These are phyloP conservation scores for Boletales sp. DNA, from an alignment of 768 basidiomycete species.

Conservation along the genomic window DNA sequence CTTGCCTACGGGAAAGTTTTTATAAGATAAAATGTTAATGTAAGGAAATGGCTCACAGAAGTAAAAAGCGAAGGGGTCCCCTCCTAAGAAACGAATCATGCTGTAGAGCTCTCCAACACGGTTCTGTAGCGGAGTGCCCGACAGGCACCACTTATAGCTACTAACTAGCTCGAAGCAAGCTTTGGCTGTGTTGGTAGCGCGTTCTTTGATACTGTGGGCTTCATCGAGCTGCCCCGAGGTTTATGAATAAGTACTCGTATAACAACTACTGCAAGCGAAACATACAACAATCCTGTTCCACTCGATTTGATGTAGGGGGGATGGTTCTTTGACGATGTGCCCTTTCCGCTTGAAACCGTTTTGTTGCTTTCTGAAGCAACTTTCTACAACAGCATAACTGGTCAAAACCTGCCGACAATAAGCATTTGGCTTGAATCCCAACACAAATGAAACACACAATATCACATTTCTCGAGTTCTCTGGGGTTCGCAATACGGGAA, in stretches of 20 bases:
- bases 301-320: slow-evolving; percentile 75
- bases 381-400: slow-evolving; percentile 86
- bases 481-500: slow-evolving; percentile 60
- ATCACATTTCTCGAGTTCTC: slow-evolving; percentile 78
- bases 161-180: slow-evolving; percentile 88
- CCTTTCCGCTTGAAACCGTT: slow-evolving; percentile 88
- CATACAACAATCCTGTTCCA: slow-evolving; percentile 81
- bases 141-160: slow-evolving; percentile 89
- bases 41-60: slow-evolving; percentile 57
- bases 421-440: neutral
- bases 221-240: slow-evolving; percentile 69
- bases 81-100: slow-evolving; percentile 87
- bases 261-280: slow-evolving; percentile 5
- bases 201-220: slow-evolving; percentile 98
- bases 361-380: slow-evolving; percentile 89
- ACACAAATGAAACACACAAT: slow-evolving; percentile 51
- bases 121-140: slow-evolving; percentile 95
- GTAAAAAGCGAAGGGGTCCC: slow-evolving; percentile 88
- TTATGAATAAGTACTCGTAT: neutral
- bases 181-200: slow-evolving; percentile 91
- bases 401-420: slow-evolving; percentile 61
- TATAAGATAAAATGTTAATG: neutral
- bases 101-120: slow-evolving; percentile 99
- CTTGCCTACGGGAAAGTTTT: slow-evolving; percentile 54
- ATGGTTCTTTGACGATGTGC: slow-evolving; percentile 80